These are phyloP conservation scores for Aspergillus conjunctus DNA, from an alignment of 495 filamentous ascomycete genomes.

Conservation along the genomic window DNA sequence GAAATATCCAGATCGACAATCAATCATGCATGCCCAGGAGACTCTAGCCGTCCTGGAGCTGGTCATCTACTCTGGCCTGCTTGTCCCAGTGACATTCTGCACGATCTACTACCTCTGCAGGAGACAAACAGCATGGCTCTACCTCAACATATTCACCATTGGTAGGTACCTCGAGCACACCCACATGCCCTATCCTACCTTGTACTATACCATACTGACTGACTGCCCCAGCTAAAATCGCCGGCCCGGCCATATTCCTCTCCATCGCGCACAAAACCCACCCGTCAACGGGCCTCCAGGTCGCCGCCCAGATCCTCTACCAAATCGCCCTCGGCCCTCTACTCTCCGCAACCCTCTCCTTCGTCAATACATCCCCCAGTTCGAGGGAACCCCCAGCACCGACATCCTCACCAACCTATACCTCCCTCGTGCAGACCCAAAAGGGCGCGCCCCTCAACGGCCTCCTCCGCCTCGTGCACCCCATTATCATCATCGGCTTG, in stretches of 20 bases:
- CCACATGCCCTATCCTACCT: not conserved
- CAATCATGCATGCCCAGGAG: not conserved
- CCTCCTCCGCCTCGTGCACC: constrained; percentile 1
- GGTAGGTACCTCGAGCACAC: not conserved
- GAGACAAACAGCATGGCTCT: constrained; percentile 2
- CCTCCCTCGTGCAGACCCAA: not conserved
- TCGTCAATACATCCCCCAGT: not conserved
- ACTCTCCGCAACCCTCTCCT: constrained; percentile 2
- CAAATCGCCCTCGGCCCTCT: constrained; percentile 1
- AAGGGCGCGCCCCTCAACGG: not conserved
- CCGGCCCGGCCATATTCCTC: constrained; percentile 5
- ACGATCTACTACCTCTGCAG: not conserved
- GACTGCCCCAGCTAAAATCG: constrained; percentile 1
- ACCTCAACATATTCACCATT: not conserved
- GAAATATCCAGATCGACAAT: not conserved
- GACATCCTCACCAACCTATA: not conserved
- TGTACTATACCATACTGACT: no score
- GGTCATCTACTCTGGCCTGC: not conserved
- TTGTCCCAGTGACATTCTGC: not conserved
- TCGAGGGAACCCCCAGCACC: not conserved
- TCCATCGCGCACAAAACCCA: not conserved
- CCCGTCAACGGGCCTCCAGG: not conserved
- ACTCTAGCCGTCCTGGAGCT: constrained; percentile 3
- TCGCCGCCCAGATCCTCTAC: constrained; percentile 9
- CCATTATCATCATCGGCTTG: not conserved